A percentile compares a stretch with the other conserved stretches of the same genome.
Conservation (phyloP, 2,329 filamentous ascomycete genomes). For the Neurospora sp. region DNA sequence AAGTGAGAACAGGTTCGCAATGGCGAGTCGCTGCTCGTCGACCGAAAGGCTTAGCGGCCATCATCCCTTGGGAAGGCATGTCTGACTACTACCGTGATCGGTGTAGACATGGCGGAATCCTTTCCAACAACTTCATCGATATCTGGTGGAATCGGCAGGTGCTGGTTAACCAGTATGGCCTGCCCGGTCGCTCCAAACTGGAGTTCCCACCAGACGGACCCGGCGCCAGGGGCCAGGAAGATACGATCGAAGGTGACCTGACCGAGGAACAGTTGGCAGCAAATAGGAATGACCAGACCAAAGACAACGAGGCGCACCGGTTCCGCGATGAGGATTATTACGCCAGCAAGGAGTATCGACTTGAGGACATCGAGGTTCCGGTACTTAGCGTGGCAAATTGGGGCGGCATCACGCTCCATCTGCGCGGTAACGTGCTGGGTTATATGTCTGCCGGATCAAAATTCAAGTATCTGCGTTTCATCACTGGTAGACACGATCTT, state of each 20-base stretch:
- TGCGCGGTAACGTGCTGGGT: conserved; percentile 60
- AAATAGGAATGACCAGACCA: conserved; percentile 38
- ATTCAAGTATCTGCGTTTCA: conserved; percentile 60
- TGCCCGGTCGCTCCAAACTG: conserved; percentile 22
- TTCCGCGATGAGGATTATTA: conserved; percentile 58
- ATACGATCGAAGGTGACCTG: conserved; percentile 50
- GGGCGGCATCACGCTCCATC: conserved; percentile 60
- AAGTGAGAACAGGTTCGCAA: conserved; percentile 24
- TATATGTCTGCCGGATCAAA: conserved; percentile 54
- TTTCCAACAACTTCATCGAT: conserved; percentile 47
- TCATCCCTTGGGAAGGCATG: conserved; percentile 44
- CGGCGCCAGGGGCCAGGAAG: conserved; percentile 24
- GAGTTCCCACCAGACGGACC: conserved; percentile 23
- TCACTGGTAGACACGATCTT: conserved; percentile 60
- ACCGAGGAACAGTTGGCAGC: conserved; percentile 38
- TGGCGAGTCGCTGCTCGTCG: conserved; percentile 39
- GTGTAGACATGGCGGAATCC: conserved; percentile 51
- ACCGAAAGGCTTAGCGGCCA: conserved; percentile 36
- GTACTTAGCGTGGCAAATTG: conserved; percentile 60
- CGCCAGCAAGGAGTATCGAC: conserved; percentile 52
- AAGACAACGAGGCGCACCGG: conserved; percentile 36
- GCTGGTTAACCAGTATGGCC: conserved; percentile 59
- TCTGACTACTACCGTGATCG: conserved; percentile 46
- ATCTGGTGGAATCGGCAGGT: conserved; percentile 63
- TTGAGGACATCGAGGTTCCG: conserved; percentile 58